Evolutionary conservation across 306 rosid genomes (phyloP).

Genomic region (Acacia acuminata): DNA sequence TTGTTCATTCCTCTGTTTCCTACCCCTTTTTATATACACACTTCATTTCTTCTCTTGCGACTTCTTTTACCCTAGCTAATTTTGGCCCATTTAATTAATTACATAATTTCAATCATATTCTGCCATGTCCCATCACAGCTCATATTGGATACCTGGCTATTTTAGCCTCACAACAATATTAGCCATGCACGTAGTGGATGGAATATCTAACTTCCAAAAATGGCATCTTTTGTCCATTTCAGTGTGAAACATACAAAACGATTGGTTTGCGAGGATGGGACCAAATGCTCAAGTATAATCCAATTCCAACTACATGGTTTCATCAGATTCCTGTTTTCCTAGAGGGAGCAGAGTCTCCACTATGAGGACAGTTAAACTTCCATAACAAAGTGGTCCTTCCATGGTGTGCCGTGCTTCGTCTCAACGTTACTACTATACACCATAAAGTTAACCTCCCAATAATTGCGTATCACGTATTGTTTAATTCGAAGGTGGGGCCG

Average conservation of each 20-base stretch:
- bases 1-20: conserved; percentile 27
- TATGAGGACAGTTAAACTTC: conserved; percentile 4
- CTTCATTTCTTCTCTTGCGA: neutral
- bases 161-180: neutral
- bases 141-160: neutral
- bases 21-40: neutral
- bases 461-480: neutral
- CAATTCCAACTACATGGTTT: neutral
- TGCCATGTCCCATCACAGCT: neutral
- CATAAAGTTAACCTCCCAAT: neutral
- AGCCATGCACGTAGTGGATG: neutral
- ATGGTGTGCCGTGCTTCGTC: neutral
- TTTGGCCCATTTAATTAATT: neutral
- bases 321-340: neutral
- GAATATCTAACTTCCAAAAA: neutral
- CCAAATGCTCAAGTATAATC: neutral
- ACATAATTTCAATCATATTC: neutral
- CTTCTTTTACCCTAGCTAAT: neutral
- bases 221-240: conserved; percentile 2
- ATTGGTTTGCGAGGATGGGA: conserved; percentile 19
- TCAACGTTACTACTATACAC: neutral
- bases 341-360: neutral
- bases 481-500: neutral
- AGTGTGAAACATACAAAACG: conserved; percentile 6
- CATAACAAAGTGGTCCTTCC: conserved; percentile 19